phyloP scores from a whole-genome alignment of 2,329 filamentous ascomycete genomes.

The Trichoderma sp. region DNA sequence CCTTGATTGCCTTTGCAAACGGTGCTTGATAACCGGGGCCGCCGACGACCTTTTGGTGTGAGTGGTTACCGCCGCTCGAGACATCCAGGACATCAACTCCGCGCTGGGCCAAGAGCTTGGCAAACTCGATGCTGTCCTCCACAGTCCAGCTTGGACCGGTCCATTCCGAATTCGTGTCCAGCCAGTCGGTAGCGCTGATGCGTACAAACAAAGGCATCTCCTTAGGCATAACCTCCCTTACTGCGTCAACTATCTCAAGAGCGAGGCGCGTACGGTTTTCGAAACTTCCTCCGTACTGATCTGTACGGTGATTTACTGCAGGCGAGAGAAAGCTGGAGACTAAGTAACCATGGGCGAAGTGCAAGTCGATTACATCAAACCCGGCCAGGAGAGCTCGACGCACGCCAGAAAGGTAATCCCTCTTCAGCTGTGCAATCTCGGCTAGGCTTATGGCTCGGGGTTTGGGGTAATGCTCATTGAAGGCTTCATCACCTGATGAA shows the following conservation, averaged over 20 bases:
- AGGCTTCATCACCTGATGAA: conserved; percentile 48
- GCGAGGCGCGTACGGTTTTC: conserved; percentile 69
- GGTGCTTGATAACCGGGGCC: conserved; percentile 69
- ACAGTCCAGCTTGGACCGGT: conserved; percentile 62
- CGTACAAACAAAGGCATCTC: conserved; percentile 71
- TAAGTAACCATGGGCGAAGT: conserved; percentile 75
- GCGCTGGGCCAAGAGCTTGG: conserved; percentile 58
- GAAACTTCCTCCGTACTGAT: conserved; percentile 65
- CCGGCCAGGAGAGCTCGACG: conserved; percentile 60
- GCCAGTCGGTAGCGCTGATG: conserved; percentile 72
- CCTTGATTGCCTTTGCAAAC: conserved; percentile 69
- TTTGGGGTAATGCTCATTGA: conserved; percentile 54
- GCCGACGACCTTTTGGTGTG: conserved; percentile 45
- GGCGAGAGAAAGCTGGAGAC: conserved; percentile 68
- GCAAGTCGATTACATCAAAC: conserved; percentile 67
- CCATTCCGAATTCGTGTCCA: conserved; percentile 57
- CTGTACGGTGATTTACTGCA: conserved; percentile 65
- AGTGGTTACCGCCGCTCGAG: conserved; percentile 64
- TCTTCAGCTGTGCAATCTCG: conserved; percentile 63
- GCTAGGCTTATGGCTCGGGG: conserved; percentile 63
- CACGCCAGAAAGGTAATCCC: conserved; percentile 54
- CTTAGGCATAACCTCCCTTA: conserved; percentile 61
- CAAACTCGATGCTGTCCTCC: conserved; percentile 63
- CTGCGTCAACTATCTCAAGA: conserved; percentile 64
- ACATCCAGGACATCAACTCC: conserved; percentile 77